Evolutionary conservation across 805 yeast species (phyloP), one percentile per base, ranked within the genome.

Genomic region (Starmerella gropengiesseri): DNA sequence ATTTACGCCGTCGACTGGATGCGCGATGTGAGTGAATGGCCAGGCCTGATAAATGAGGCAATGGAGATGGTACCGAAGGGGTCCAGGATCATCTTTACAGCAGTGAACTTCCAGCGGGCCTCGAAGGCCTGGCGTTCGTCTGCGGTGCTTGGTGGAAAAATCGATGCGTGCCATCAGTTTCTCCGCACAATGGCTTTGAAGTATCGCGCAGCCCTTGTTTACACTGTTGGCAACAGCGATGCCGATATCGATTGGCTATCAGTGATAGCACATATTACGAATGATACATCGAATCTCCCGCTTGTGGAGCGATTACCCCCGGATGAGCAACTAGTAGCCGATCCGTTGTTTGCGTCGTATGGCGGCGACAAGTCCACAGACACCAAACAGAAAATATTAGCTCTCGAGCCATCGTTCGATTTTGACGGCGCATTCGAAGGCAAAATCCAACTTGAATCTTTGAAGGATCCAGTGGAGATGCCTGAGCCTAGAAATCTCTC

Each of bases 391-490:
- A 41, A 48, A 30, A 49, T 52, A 20, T 31, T 47, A n/a, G 53
- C 52, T 5, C 9, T 47, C n/a, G 32, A 47, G 28, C 49, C 46
- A n/a, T 28, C 37, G 13, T 52, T 52, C 36, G 45, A 45, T 25
- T 32, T 36, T n/a, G 45, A 38, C 9, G 38, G 26, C 7, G 48
- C 45, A 12, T 25, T 16, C 2, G 31, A 27, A 19, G 35, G 34
- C 18, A 11, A 22, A 4, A 17, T 40, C 12, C 6, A 11, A 7
- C 30, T 50, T 8, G 31, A 23, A 11, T 27, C 42, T 7, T 21
- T 44, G 29, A 30, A 18, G 20, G 31, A 29, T 5, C 41, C 47
- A 2, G 9, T 27, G 7, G 3, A 20, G 7, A 8, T n/a, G 5
- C 21, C 19, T 2, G 13, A 14, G n/a, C 33, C 42, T 18, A 17